Base-by-base conservation (phyloP, 108 stramenopile genomes). In the Fragilaria crotonensis region DNA sequence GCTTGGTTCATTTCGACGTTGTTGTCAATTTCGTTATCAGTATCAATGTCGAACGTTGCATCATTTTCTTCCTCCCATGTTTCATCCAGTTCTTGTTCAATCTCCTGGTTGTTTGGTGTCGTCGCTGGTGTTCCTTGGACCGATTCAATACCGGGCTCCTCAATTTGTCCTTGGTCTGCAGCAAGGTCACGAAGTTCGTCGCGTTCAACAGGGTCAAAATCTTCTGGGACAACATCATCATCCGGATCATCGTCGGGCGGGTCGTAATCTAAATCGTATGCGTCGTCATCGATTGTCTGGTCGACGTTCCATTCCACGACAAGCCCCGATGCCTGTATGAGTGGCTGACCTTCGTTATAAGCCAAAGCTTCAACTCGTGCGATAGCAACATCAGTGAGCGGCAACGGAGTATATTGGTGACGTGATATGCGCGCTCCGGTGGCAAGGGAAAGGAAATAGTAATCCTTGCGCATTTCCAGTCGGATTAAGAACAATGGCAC, bases 261-360 rank as follows among this genome's bases (percentile, higher is more conserved):
- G n/a, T n/a, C n/a, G n/a, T n/a, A n/a, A n/a, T n/a, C n/a, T n/a
- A n/a, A n/a, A n/a, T n/a, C n/a, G n/a, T n/a, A n/a, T n/a, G n/a
- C n/a, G n/a, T n/a, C n/a, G n/a, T n/a, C n/a, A n/a, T n/a, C n/a
- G n/a, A n/a, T n/a, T n/a, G n/a, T n/a, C n/a, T n/a, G n/a, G n/a
- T n/a, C 46, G 14, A 47, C 46, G 2, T 18, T 5, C 59, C 59
- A 60, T 48, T 60, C 59, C 22, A 60, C 7, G 25, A 60, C 14
- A 22, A 60, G 52, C 4, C 27, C 52, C 19, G 26, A 4, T 5
- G n/a, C n/a, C n/a, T 54, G 28, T 29, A 54, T 23, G 21, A 25
- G 52, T 4, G 52, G 52, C 4, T 23, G 52, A 25, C 11, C 52
- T 25, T 54, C 26, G 4, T 4, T n/a, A n/a, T n/a, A n/a, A n/a